Conservation (phyloP, 495 filamentous ascomycete genomes). For the Glutinoglossum americanum region DNA sequence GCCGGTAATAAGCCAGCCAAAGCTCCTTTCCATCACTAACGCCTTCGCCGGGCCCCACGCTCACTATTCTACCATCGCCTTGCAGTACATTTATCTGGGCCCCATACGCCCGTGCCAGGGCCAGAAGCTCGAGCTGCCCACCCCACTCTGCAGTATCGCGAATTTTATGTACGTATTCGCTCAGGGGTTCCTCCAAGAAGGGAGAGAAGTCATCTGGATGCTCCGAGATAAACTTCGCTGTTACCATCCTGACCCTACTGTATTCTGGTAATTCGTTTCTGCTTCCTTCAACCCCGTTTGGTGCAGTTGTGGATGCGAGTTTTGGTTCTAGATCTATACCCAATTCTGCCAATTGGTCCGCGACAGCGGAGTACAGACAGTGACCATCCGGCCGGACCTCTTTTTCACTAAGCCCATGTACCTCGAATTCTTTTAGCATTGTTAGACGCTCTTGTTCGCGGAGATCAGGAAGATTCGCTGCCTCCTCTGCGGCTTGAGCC, state of each 20-base stretch:
- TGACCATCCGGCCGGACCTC: slow-evolving; percentile 80
- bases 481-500: slow-evolving; percentile 48
- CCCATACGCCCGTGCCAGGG: slow-evolving; percentile 62
- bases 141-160: slow-evolving; percentile 90
- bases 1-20: slow-evolving; percentile 90
- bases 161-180: slow-evolving; percentile 52
- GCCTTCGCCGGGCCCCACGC: slow-evolving; percentile 33
- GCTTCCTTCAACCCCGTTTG: neutral
- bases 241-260: slow-evolving; percentile 24
- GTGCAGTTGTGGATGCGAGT: slow-evolving; percentile 7
- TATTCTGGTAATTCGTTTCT: slow-evolving; percentile 15
- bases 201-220: slow-evolving; percentile 38
- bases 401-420: slow-evolving; percentile 44
- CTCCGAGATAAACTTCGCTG: slow-evolving; percentile 33
- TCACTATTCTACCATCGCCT: slow-evolving; percentile 54
- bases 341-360: slow-evolving; percentile 45
- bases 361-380: slow-evolving; percentile 85
- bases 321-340: slow-evolving; percentile 26
- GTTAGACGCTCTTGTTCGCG: slow-evolving; percentile 45
- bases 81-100: slow-evolving; percentile 75
- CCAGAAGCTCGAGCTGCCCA: slow-evolving; percentile 72
- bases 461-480: slow-evolving; percentile 48
- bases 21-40: slow-evolving; percentile 28
- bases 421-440: slow-evolving; percentile 43
- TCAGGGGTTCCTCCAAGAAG: slow-evolving; percentile 69